Base-by-base conservation (phyloP, 73 alveolate species). In the Paramecium octaurelia region DNA sequence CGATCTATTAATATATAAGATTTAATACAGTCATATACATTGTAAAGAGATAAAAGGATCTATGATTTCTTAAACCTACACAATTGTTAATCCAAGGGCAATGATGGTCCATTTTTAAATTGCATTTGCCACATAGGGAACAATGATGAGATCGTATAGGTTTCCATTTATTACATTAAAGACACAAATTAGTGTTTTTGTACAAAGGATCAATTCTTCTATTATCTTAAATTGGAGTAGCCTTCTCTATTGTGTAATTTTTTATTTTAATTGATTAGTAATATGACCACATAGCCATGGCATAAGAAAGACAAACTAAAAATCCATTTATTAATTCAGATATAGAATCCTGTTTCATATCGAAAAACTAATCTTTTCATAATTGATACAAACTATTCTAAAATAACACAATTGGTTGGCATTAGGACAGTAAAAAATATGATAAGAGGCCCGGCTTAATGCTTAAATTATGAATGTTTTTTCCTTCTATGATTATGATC, bases 71-170 rank as follows among this genome's bases (percentile, higher is more conserved):
- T 42, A 86, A 92, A 31, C 98, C 98, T 8, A 93, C 96, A 68
- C 98, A 96, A 54, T 96, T 96, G 8, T 92, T 88, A 11, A 96
- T 73, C 98, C 98, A 96, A 29, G 98, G 98, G 86, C 98, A 96
- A 64, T 96, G 98, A 64, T 96, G 98, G 86, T 96, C 98, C 97
- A 95, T 93, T 70, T 92, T 95, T 16, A 73, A 54, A 3, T 85
- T 92, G 58, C 98, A 96, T 8, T 86, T 40, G 3, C 48, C 48
- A 40, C 48, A 40, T 7, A 40, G 48, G 8, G 48, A 40, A 40
- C 48, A 40, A 40, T 40, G 48, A 40, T 40, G 48, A 8, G 48
- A 7, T 40, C 48, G 12, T 8, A 40, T 40, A 7, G 48, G 48
- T 40, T 40, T 40, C 48, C 48, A 40, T 40, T 40, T 40, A 3